A percentile compares a stretch with the other conserved stretches of the same genome.
Evolutionary conservation across 345 rosid genomes (phyloP).

Genomic region (Eutrema yunnanense): DNA sequence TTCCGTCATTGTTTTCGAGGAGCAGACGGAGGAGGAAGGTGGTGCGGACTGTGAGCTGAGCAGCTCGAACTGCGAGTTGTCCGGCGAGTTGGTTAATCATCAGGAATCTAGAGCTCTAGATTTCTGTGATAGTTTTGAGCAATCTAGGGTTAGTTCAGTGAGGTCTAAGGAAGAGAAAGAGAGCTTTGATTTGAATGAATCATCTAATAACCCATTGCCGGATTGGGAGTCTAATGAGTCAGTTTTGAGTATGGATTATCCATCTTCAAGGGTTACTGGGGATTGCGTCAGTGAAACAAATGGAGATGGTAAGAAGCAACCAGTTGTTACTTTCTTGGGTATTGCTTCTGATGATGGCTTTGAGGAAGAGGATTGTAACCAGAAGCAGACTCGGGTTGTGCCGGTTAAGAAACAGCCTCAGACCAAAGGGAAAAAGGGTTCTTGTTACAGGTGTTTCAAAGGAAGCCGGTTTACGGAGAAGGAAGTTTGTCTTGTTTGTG

Average conservation of each 20-base stretch:
- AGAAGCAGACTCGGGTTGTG: slow-evolving; percentile 34
- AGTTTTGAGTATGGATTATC: slow-evolving; percentile 77
- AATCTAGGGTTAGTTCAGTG: slow-evolving; percentile 48
- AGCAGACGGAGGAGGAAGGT: slow-evolving; percentile 36
- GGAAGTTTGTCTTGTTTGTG: slow-evolving; percentile 95
- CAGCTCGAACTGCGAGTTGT: slow-evolving; percentile 37
- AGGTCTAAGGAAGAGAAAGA: slow-evolving; percentile 38
- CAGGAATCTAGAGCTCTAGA: slow-evolving; percentile 35
- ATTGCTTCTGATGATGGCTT: slow-evolving; percentile 56
- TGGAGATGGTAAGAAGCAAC: slow-evolving; percentile 49
- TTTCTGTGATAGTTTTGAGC: slow-evolving; percentile 59
- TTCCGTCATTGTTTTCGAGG: slow-evolving; percentile 50
- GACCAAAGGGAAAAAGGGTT: slow-evolving; percentile 78
- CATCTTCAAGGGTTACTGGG: slow-evolving; percentile 74
- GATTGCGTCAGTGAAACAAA: slow-evolving; percentile 41
- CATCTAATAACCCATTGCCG: slow-evolving; percentile 37
- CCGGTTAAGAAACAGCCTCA: slow-evolving; percentile 49
- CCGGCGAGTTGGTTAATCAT: slow-evolving; percentile 48
- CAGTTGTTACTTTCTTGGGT: slow-evolving; percentile 63
- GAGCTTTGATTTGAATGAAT: slow-evolving; percentile 44
- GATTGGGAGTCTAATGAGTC: slow-evolving; percentile 89
- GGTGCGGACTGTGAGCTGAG: slow-evolving; percentile 47
- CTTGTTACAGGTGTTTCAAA: slow-evolving; percentile 83
- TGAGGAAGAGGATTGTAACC: slow-evolving; percentile 39
- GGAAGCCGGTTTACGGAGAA: slow-evolving; percentile 90